Conservation (phyloP, 176 grass and related monocot genomes). For the Puccinellia tenuiflora region DNA sequence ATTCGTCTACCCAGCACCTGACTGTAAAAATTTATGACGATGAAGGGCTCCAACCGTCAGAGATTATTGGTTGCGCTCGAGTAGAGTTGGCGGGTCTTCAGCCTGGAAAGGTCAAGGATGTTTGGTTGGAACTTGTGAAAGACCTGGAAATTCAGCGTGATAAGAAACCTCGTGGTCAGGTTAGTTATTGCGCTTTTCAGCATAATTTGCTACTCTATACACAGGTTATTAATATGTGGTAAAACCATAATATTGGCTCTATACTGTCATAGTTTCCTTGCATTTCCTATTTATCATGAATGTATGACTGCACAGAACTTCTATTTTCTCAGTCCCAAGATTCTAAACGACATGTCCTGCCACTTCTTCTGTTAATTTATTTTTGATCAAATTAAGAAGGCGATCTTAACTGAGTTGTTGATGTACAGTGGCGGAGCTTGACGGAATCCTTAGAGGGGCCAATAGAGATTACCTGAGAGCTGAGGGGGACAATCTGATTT, state of each 20-base stretch:
- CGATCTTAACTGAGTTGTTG: neutral
- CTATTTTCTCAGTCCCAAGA: neutral
- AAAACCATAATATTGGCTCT: neutral
- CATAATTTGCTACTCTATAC: neutral
- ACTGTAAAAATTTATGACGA: constrained; percentile 89
- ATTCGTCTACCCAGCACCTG: constrained; percentile 79
- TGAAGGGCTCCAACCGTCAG: constrained; percentile 77
- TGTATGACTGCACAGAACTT: neutral
- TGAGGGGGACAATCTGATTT: no score
- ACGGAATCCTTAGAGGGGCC: no score
- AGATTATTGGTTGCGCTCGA: constrained; percentile 83
- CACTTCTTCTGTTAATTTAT: neutral
- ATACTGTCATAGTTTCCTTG: neutral
- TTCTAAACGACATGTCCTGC: neutral
- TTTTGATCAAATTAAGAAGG: neutral
- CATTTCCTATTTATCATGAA: neutral
- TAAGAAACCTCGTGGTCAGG: constrained; percentile 81
- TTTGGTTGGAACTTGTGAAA: constrained; percentile 94
- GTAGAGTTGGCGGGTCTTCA: constrained; percentile 59
- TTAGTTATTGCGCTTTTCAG: constrained; percentile 25
- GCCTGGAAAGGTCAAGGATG: constrained; percentile 87
- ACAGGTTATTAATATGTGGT: constrained; percentile 8
- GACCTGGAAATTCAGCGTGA: constrained; percentile 85
- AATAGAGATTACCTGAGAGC: no score
- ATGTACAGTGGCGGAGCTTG: no score